phyloP scores from a whole-genome alignment of 106 monocot species.

The Dendrobium huoshanense region DNA sequence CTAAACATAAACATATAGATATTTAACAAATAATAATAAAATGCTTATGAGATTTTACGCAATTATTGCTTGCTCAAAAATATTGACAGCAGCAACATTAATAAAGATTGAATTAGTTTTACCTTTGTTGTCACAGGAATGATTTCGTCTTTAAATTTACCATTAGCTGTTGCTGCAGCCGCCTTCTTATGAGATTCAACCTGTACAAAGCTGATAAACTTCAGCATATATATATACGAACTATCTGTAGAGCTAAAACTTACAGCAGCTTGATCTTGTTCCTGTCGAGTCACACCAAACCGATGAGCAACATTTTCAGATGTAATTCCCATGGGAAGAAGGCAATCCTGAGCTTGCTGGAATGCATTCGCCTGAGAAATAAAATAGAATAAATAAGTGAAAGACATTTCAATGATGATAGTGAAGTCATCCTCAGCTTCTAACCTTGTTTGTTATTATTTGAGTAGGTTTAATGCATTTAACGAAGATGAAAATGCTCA shows the following conservation, averaged over 20 bases:
- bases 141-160: constrained; percentile 98
- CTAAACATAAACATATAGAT: neutral
- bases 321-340: constrained; percentile 89
- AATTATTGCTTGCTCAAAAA: neutral
- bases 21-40: neutral
- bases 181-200: constrained; percentile 92
- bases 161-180: constrained; percentile 81
- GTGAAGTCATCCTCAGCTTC: neutral
- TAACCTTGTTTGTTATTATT: neutral
- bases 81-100: neutral
- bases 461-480: neutral
- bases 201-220: constrained; percentile 21
- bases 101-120: neutral
- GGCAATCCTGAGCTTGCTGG: constrained; percentile 65
- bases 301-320: constrained; percentile 81
- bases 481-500: neutral
- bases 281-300: constrained; percentile 51
- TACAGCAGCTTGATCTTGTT: constrained; percentile 69
- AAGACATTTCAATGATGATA: neutral
- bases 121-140: constrained; percentile 92
- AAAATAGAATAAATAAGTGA: neutral
- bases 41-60: neutral
- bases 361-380: constrained; percentile 25
- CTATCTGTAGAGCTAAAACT: constrained; percentile 19
- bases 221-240: neutral